Conservation (phyloP, 2,329 filamentous ascomycete genomes). For the Aspergillus chevalieri region DNA sequence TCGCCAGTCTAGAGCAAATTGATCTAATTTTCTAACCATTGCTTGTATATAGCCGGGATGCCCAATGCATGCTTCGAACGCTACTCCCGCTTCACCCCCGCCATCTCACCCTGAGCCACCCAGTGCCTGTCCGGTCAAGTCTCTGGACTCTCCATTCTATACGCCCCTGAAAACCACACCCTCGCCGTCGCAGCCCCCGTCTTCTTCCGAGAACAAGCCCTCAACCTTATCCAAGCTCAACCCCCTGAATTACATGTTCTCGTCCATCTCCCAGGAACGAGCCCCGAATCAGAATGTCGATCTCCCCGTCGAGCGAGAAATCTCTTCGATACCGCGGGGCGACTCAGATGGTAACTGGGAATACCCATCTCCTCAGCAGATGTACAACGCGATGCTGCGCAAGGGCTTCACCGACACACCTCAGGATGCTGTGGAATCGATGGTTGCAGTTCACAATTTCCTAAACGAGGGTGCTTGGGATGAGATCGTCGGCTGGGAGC, state of each 20-base stretch:
- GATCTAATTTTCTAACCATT: conserved; percentile 11
- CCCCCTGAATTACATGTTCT: conserved; percentile 93
- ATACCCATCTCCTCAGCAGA: conserved; percentile 96
- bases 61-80: conserved; percentile 58
- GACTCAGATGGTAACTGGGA: conserved; percentile 77
- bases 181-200: conserved; percentile 26
- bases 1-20: background rate
- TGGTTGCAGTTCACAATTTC: conserved; percentile 98
- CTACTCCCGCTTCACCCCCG: conserved; percentile 23
- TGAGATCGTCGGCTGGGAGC: conserved; percentile 92
- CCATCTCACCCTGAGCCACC: conserved; percentile 23
- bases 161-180: conserved; percentile 26
- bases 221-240: conserved; percentile 63
- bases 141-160: conserved; percentile 46
- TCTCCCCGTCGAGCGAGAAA: conserved; percentile 74
- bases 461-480: conserved; percentile 95
- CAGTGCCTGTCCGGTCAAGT: conserved; percentile 41
- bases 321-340: conserved; percentile 85
- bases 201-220: conserved; percentile 16
- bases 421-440: conserved; percentile 84
- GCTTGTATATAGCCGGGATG: conserved; percentile 53
- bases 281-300: conserved; percentile 65
- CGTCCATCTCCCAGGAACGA: conserved; percentile 71
- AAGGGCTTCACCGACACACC: conserved; percentile 96
- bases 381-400: conserved; percentile 96